These are phyloP conservation scores for Tetrapisispora taiwanensis DNA, from an alignment of 805 yeast species.

Conservation along the genomic window DNA sequence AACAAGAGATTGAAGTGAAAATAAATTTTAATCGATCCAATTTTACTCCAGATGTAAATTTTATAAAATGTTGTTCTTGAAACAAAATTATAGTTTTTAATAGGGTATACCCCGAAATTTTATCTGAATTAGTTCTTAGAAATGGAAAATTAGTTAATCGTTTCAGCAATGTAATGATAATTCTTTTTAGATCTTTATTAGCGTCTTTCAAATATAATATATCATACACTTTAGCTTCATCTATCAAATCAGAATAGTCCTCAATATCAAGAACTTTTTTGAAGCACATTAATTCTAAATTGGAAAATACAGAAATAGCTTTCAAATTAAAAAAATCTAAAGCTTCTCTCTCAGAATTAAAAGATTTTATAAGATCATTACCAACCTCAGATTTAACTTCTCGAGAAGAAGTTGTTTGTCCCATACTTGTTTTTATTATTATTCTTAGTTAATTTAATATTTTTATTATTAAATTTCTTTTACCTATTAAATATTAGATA, in stretches of 20 bases:
- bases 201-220: conserved; percentile 32
- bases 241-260: conserved; percentile 18
- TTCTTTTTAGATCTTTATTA: conserved; percentile 21
- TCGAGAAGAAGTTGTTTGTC: conserved; percentile 15
- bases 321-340: conserved; percentile 10
- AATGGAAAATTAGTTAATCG: conserved; percentile 44
- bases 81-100: conserved; percentile 37
- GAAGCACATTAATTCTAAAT: conserved; percentile 18
- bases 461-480: too few relatives aligned
- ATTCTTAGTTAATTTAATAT: too few relatives aligned
- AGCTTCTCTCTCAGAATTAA: conserved; percentile 8
- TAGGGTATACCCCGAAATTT: conserved; percentile 33
- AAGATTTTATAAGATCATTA: not conserved
- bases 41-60: conserved; percentile 27
- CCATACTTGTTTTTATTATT: conserved; percentile 9
- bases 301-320: conserved; percentile 13
- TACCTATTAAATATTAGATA: too few relatives aligned
- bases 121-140: conserved; percentile 27
- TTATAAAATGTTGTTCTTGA: conserved; percentile 34
- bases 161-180: conserved; percentile 33
- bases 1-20: conserved; percentile 36
- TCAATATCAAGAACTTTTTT: conserved; percentile 15
- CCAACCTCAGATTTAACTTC: not conserved
- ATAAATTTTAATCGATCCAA: conserved; percentile 37
- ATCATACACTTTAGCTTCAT: conserved; percentile 20